Evolutionary conservation across 2,329 filamentous ascomycete species (phyloP).

Genomic region (Cercospora zeae-maydis): DNA sequence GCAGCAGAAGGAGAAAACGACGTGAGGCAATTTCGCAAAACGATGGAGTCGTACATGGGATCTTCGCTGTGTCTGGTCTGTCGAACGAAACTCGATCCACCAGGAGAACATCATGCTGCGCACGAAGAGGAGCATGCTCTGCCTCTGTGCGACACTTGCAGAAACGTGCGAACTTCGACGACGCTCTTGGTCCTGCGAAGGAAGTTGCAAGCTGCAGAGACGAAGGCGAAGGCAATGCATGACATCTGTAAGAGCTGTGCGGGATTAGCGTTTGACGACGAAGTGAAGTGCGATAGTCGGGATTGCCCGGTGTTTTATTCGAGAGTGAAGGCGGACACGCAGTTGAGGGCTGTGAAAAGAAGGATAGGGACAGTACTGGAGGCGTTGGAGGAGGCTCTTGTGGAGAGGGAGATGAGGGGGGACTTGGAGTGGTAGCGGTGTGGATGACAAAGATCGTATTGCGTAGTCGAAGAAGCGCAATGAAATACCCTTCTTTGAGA

Average conservation of each 20-base stretch:
- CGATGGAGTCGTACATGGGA: conserved; percentile 91
- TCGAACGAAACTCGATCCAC: conserved; percentile 52
- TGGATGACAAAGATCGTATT: background rate
- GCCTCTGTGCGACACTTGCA: conserved; percentile 59
- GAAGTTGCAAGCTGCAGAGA: conserved; percentile 61
- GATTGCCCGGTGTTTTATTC: conserved; percentile 93
- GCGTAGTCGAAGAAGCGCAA: background rate
- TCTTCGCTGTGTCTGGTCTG: conserved; percentile 77
- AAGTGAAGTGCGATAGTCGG: conserved; percentile 81
- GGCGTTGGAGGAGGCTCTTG: conserved; percentile 38
- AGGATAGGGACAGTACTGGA: conserved; percentile 43
- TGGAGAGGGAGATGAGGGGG: background rate
- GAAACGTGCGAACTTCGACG: conserved; percentile 48
- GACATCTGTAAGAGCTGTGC: conserved; percentile 78
- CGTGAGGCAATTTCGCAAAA: conserved; percentile 48
- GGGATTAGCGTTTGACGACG: conserved; percentile 66
- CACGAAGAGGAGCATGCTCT: conserved; percentile 26
- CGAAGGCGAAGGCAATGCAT: conserved; percentile 60
- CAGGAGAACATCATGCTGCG: background rate
- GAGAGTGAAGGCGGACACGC: conserved; percentile 59
- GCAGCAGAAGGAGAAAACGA: conserved; percentile 21
- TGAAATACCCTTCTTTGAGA: background rate
- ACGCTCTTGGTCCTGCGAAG: conserved; percentile 64
- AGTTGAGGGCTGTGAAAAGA: conserved; percentile 39
- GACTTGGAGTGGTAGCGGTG: conserved; percentile 7